Evolutionary conservation across 441 rosid genomes (phyloP).

Genomic region (Erodium trifolium): DNA sequence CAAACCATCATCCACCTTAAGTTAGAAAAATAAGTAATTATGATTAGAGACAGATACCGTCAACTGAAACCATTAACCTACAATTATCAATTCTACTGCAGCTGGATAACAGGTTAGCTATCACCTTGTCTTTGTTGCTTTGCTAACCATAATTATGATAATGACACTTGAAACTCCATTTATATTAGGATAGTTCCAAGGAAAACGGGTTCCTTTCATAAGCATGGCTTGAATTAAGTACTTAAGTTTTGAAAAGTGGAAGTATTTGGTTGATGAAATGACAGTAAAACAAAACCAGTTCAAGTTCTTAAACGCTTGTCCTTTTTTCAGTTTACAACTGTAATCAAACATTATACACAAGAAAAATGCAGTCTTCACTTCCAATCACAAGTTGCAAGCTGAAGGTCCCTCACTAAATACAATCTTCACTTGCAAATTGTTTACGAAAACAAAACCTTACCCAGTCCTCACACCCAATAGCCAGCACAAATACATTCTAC

Average conservation of each 20-base stretch:
- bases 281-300: conserved; percentile 5
- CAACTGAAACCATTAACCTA: conserved; percentile 7
- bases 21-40: conserved; percentile 9
- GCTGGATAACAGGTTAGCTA: not conserved
- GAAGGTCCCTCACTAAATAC: not conserved
- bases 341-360: not conserved
- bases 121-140: not conserved
- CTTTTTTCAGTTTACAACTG: not conserved
- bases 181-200: not conserved
- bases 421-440: not conserved
- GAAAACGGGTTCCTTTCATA: conserved; percentile 1
- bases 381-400: not conserved
- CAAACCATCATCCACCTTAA: conserved; percentile 43
- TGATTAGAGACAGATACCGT: conserved; percentile 4
- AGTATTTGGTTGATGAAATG: conserved; percentile 9
- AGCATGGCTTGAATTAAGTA: conserved; percentile 6
- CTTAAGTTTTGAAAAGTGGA: conserved; percentile 3
- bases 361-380: not conserved
- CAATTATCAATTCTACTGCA: not conserved
- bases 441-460: not conserved
- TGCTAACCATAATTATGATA: not conserved
- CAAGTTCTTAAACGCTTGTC: not conserved
- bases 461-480: not conserved
- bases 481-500: not conserved
- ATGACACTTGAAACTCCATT: not conserved